Percentiles rank a stretch among this genome's conserved stretches.
Conservation (phyloP, 2,329 filamentous ascomycete species). For the Dothideomycetes sp. region DNA sequence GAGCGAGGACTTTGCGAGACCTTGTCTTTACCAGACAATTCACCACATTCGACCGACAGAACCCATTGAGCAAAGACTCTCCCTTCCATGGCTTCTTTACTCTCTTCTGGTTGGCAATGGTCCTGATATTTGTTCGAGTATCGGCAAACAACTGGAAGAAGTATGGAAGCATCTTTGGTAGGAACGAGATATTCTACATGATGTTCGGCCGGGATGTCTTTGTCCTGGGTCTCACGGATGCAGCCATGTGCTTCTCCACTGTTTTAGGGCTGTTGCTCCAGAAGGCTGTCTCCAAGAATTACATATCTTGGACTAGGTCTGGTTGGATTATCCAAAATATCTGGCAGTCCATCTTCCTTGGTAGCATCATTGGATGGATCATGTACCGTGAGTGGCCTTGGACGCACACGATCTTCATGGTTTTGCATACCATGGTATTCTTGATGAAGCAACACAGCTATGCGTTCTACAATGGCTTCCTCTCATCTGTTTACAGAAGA, state of each 20-base stretch:
- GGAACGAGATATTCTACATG: conserved; percentile 60
- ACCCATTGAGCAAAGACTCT: conserved; percentile 53
- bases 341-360: conserved; percentile 61
- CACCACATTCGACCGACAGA: conserved; percentile 66
- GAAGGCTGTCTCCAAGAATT: conserved; percentile 48
- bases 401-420: conserved; percentile 72
- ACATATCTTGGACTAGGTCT: conserved; percentile 55
- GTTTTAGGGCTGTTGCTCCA: conserved; percentile 59
- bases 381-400: conserved; percentile 69
- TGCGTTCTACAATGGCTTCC: conserved; percentile 67
- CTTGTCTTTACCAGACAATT: conserved; percentile 65
- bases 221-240: conserved; percentile 52
- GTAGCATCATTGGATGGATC: conserved; percentile 54
- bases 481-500: conserved; percentile 48
- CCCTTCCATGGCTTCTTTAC: conserved; percentile 74
- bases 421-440: conserved; percentile 64
- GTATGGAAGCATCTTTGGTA: conserved; percentile 60
- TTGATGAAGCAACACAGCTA: conserved; percentile 81
- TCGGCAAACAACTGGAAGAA: conserved; percentile 58
- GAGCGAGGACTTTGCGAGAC: conserved; percentile 38
- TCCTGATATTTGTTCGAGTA: conserved; percentile 57
- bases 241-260: conserved; percentile 57
- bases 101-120: conserved; percentile 65
- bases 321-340: conserved; percentile 69
- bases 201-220: conserved; percentile 53